A percentile compares a stretch with the other conserved stretches of the same genome.
Evolutionary conservation across 495 filamentous ascomycete species (phyloP).

Genomic region (Neurospora discreta): DNA sequence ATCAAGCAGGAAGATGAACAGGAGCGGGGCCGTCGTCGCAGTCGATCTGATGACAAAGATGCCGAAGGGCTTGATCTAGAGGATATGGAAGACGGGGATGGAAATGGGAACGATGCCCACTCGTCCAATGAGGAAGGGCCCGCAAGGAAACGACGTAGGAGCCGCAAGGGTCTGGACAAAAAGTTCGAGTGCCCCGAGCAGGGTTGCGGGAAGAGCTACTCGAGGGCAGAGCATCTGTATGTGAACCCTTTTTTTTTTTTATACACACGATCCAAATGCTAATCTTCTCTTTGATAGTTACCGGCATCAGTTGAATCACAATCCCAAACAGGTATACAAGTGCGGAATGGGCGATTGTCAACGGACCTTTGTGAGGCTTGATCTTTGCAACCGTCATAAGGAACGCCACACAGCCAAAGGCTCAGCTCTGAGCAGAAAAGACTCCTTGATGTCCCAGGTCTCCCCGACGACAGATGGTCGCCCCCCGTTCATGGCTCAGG

Average conservation of each 20-base stretch:
- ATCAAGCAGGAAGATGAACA: conserved; percentile 34
- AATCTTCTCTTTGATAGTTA: conserved; percentile 33
- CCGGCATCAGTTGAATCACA: conserved; percentile 92
- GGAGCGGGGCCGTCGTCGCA: conserved; percentile 35
- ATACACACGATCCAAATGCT: conserved; percentile 6
- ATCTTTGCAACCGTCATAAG: conserved; percentile 85
- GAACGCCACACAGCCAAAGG: conserved; percentile 94
- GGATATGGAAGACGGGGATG: conserved; percentile 24
- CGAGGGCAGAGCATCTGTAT: conserved; percentile 87
- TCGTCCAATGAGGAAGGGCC: conserved; percentile 46
- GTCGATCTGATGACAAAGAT: conserved; percentile 34
- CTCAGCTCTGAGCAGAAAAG: conserved; percentile 87
- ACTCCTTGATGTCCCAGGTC: conserved; percentile 53
- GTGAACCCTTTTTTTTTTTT: conserved; percentile 4
- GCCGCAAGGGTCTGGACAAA: conserved; percentile 82
- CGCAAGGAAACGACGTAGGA: conserved; percentile 63
- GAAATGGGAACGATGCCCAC: conserved; percentile 29
- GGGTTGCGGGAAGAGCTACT: conserved; percentile 92
- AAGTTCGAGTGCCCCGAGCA: conserved; percentile 88
- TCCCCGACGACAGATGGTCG: conserved; percentile 38
- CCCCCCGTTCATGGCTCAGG: conserved; percentile 28
- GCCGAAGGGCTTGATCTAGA: conserved; percentile 29
- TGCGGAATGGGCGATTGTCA: conserved; percentile 91
- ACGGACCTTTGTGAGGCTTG: conserved; percentile 86
- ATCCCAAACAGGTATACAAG: conserved; percentile 88